phyloP scores from a whole-genome alignment of 106 monocot genomes.

The Allium cepa region DNA sequence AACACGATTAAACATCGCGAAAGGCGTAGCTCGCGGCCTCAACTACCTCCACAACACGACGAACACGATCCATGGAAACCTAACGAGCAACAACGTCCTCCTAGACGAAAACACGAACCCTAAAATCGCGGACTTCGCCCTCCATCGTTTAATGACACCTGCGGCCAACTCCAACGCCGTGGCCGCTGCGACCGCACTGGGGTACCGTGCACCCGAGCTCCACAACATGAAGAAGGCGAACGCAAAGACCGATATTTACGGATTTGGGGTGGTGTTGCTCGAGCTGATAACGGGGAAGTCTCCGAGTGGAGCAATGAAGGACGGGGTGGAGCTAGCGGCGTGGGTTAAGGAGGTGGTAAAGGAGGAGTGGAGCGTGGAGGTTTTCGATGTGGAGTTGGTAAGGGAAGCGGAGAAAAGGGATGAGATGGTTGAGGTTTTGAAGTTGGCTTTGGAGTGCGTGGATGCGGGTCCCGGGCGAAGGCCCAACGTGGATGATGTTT shows the following conservation, averaged over 20 bases:
- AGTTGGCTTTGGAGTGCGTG: slow-evolving; percentile 81
- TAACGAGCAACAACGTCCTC: slow-evolving; percentile 65
- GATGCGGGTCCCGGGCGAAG: slow-evolving; percentile 58
- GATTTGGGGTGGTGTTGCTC: slow-evolving; percentile 76
- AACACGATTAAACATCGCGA: slow-evolving; percentile 61
- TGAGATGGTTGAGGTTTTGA: slow-evolving; percentile 70
- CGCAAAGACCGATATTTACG: slow-evolving; percentile 75
- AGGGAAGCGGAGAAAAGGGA: slow-evolving; percentile 44
- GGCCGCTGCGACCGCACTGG: slow-evolving; percentile 51
- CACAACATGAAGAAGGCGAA: slow-evolving; percentile 73
- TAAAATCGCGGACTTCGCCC: slow-evolving; percentile 63
- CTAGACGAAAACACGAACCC: slow-evolving; percentile 38
- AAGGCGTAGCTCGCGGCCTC: slow-evolving; percentile 45
- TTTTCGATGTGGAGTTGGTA: slow-evolving; percentile 83
- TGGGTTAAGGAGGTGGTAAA: slow-evolving; percentile 87
- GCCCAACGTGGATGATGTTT: slow-evolving; percentile 62
- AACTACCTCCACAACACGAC: slow-evolving; percentile 46
- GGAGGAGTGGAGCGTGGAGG: slow-evolving; percentile 91
- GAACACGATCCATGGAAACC: slow-evolving; percentile 70
- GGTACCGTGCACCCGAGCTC: slow-evolving; percentile 88
- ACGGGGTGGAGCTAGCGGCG: slow-evolving; percentile 75
- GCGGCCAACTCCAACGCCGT: slow-evolving; percentile 57
- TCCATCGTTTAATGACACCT: slow-evolving; percentile 61
- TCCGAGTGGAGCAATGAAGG: slow-evolving; percentile 57
- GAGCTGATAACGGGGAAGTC: slow-evolving; percentile 88